Conservation (phyloP, 495 filamentous ascomycete genomes). For the Penicillium manginii region DNA sequence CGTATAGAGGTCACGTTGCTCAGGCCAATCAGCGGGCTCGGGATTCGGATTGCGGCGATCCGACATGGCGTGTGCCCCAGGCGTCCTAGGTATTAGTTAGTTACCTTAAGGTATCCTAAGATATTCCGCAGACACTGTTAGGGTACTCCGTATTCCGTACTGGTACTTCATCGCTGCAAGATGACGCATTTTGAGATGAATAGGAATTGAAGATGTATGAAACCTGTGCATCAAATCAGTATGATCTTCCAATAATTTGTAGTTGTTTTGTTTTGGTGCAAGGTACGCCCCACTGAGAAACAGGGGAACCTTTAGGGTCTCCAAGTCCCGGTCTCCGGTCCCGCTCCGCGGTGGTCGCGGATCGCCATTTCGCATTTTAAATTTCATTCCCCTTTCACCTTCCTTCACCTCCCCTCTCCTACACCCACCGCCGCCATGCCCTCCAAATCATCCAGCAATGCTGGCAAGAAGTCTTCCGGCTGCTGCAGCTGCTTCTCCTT, state of each 20-base stretch:
- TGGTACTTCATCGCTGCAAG: constrained; percentile 1
- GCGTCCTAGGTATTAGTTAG: no score
- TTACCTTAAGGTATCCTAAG: no score
- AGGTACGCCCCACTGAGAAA: background rate
- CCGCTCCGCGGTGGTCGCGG: no score
- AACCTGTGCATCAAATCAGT: background rate
- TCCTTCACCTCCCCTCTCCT: constrained; percentile 2
- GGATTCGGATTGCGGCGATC: constrained; percentile 30
- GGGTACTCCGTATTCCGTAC: no score
- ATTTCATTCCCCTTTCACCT: background rate
- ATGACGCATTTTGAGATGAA: background rate
- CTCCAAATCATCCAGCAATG: constrained; percentile 30
- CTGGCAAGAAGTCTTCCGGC: constrained; percentile 23
- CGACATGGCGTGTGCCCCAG: constrained; percentile 35
- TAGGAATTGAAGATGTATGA: background rate
- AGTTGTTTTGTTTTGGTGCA: constrained; percentile 1
- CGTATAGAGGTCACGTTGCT: background rate
- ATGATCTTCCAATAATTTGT: background rate
- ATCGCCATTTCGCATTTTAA: background rate
- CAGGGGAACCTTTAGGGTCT: background rate
- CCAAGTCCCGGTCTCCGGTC: no score
- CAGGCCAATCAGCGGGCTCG: constrained; percentile 14
- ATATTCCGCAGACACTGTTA: no score
- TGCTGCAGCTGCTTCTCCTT: constrained; percentile 33
- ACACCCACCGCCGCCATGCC: constrained; percentile 23